These are phyloP conservation scores for Candida taoyuanica DNA, from an alignment of 805 yeast genomes.

Conservation along the genomic window DNA sequence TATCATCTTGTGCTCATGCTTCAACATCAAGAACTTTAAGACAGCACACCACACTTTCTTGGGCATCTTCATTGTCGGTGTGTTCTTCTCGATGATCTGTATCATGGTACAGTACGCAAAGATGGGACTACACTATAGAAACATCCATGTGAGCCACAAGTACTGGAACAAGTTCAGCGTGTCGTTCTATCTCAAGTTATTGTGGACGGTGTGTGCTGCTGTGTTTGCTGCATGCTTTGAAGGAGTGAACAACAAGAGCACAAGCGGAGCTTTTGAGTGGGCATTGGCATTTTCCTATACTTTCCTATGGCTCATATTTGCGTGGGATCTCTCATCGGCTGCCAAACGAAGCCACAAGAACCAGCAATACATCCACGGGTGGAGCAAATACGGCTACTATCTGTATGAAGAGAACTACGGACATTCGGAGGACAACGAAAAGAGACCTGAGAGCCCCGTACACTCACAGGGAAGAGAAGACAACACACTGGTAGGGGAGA, in stretches of 20 bases:
- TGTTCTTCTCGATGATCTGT: constrained; percentile 49
- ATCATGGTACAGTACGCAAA: constrained; percentile 41
- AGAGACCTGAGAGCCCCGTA: neutral
- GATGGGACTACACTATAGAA: constrained; percentile 42
- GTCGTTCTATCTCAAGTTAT: constrained; percentile 47
- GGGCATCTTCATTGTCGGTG: constrained; percentile 62
- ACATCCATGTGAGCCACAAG: constrained; percentile 29
- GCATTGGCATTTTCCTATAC: constrained; percentile 82
- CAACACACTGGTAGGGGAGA: constrained; percentile 7
- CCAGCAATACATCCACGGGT: constrained; percentile 22
- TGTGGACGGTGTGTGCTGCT: constrained; percentile 66
- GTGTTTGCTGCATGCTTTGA: constrained; percentile 68
- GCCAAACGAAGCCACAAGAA: constrained; percentile 33
- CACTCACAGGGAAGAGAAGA: constrained; percentile 3
- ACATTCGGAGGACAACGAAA: constrained; percentile 4
- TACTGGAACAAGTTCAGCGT: constrained; percentile 41
- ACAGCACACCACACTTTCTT: constrained; percentile 64
- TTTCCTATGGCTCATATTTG: constrained; percentile 53
- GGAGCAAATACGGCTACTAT: constrained; percentile 23
- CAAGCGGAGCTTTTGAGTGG: constrained; percentile 67
- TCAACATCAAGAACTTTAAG: constrained; percentile 57
- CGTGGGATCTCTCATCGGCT: constrained; percentile 68
- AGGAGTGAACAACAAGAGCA: constrained; percentile 30
- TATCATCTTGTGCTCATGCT: constrained; percentile 66
- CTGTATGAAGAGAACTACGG: constrained; percentile 22